These are phyloP conservation scores for Candida neerlandica DNA, from an alignment of 1,139 yeast genomes.

Conservation along the genomic window DNA sequence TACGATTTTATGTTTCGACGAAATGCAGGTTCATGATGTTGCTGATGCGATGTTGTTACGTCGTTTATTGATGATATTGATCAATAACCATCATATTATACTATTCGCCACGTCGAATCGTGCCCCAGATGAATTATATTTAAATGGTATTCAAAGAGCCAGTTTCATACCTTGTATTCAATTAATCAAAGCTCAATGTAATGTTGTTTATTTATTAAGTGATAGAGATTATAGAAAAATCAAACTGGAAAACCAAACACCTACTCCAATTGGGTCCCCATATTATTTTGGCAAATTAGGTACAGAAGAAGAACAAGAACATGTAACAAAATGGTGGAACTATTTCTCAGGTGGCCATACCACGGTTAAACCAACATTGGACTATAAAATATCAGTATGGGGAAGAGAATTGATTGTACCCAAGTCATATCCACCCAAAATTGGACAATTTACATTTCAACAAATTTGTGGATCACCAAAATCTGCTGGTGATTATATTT, in stretches of 20 bases:
- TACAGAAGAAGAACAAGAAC: slow-evolving; percentile 59
- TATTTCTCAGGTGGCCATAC: slow-evolving; percentile 60
- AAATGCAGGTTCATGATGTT: slow-evolving; percentile 94
- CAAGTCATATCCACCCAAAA: slow-evolving; percentile 69
- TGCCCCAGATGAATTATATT: slow-evolving; percentile 90
- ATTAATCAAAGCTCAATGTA: slow-evolving; percentile 69
- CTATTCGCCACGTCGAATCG: slow-evolving; percentile 93
- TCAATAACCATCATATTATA: slow-evolving; percentile 68
- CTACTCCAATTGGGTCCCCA: slow-evolving; percentile 68
- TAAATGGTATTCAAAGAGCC: slow-evolving; percentile 90
- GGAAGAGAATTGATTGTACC: slow-evolving; percentile 84
- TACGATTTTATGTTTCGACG: slow-evolving; percentile 89
- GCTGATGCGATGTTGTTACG: slow-evolving; percentile 97
- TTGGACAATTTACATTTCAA: slow-evolving; percentile 86
- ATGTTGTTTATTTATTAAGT: slow-evolving; percentile 79
- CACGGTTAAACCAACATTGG: slow-evolving; percentile 30
- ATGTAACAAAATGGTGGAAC: slow-evolving; percentile 74
- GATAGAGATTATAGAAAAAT: slow-evolving; percentile 93
- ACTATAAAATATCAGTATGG: slow-evolving; percentile 68
- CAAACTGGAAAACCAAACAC: background rate
- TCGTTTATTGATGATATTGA: slow-evolving; percentile 63
- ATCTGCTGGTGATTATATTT: slow-evolving; percentile 95
- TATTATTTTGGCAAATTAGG: slow-evolving; percentile 62
- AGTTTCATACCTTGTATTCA: slow-evolving; percentile 92
- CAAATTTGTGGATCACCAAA: slow-evolving; percentile 84